phyloP scores from a whole-genome alignment of 2,329 filamentous ascomycete genomes.

The Berkeleyomyces rouxiae region DNA sequence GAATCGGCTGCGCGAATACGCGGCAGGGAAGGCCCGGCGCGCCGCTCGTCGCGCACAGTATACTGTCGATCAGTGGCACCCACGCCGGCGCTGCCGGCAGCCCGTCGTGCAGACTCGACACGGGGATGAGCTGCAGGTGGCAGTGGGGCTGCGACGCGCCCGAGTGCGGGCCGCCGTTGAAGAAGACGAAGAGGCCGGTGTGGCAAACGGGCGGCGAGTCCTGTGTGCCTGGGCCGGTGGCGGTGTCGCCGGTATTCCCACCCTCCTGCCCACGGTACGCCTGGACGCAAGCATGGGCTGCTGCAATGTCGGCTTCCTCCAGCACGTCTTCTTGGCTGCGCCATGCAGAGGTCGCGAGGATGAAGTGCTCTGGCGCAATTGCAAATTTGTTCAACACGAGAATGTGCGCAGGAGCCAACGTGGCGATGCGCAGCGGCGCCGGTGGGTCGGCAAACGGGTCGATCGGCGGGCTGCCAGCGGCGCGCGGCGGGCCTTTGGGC shows the following conservation, averaged over 20 bases:
- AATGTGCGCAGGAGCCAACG: slow-evolving; percentile 37
- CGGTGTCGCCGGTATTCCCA: not conserved
- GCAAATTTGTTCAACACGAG: slow-evolving; percentile 64
- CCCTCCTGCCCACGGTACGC: slow-evolving; percentile 29
- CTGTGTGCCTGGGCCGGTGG: too few relatives aligned
- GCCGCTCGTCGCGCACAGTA: slow-evolving; percentile 17
- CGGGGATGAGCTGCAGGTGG: slow-evolving; percentile 54
- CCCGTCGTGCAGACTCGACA: slow-evolving; percentile 44
- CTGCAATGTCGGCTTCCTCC: slow-evolving; percentile 41
- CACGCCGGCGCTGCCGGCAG: slow-evolving; percentile 25
- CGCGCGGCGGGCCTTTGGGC: slow-evolving; percentile 29
- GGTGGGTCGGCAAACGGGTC: slow-evolving; percentile 47
- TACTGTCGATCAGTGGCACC: slow-evolving; percentile 30
- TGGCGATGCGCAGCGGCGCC: slow-evolving; percentile 35
- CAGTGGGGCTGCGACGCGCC: slow-evolving; percentile 57
- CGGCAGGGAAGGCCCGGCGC: slow-evolving; percentile 25
- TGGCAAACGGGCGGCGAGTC: too few relatives aligned
- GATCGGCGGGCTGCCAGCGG: slow-evolving; percentile 22
- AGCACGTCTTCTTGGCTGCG: slow-evolving; percentile 49
- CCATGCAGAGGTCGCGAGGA: slow-evolving; percentile 48
- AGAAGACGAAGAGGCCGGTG: slow-evolving; percentile 41
- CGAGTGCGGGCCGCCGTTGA: slow-evolving; percentile 52
- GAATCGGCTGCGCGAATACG: slow-evolving; percentile 27
- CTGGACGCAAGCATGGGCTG: slow-evolving; percentile 43
- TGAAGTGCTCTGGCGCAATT: slow-evolving; percentile 53